A percentile compares a stretch with the other conserved stretches of the same genome.
Evolutionary conservation across 176 grass and related monocot species (phyloP).

Genomic region (Stipa capillata): DNA sequence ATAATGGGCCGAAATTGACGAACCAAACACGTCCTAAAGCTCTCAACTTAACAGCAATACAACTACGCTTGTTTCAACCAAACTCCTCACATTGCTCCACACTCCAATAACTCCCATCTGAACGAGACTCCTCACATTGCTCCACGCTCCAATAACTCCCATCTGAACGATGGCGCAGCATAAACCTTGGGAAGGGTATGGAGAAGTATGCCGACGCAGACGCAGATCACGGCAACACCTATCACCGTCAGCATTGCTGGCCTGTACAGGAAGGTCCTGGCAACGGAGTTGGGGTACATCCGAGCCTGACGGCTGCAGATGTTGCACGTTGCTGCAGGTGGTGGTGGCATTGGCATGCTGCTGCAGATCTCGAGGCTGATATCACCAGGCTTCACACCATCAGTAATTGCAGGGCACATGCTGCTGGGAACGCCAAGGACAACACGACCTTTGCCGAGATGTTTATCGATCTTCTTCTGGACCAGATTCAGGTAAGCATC

Average conservation of each 20-base stretch:
- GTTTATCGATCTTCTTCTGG: constrained; percentile 81
- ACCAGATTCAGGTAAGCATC: constrained; percentile 63
- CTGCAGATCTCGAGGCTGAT: constrained; percentile 44
- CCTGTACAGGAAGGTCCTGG: constrained; percentile 76
- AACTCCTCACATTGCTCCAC: constrained; percentile 43
- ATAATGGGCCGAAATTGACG: no score
- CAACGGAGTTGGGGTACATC: constrained; percentile 13
- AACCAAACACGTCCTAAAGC: no score
- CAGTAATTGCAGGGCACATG: constrained; percentile 21
- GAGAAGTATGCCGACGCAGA: constrained; percentile 75
- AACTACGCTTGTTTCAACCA: constrained; percentile 18
- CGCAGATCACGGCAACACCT: constrained; percentile 75
- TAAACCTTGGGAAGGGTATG: constrained; percentile 74
- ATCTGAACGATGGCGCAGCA: constrained; percentile 69
- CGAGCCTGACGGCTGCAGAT: constrained; percentile 48
- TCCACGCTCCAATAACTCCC: constrained; percentile 73
- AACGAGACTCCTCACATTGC: constrained; percentile 60
- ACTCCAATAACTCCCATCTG: constrained; percentile 84
- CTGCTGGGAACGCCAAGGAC: constrained; percentile 50
- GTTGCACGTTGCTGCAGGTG: constrained; percentile 35
- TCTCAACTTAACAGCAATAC: constrained; percentile 21
- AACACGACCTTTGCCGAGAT: constrained; percentile 46
- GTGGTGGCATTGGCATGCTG: constrained; percentile 21
- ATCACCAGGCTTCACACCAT: constrained; percentile 32
- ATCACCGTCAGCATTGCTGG: constrained; percentile 85